phyloP scores from a whole-genome alignment of 1,284 basidiomycete genomes.

The Leccinum ponderosum region DNA sequence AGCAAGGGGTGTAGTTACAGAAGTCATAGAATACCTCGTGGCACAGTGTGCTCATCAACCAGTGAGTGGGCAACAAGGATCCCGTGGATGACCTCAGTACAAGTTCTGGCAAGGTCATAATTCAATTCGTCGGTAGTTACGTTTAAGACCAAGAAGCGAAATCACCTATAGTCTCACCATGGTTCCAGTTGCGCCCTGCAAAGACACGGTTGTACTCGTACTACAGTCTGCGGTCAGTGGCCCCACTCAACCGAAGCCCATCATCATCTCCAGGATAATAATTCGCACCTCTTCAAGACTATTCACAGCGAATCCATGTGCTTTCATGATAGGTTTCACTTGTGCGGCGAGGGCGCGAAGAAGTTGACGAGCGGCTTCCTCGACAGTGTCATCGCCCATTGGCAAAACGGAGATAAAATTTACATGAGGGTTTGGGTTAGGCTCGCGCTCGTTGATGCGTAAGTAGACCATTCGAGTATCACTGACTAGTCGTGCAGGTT shows the following conservation, averaged over 20 bases:
- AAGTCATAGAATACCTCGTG: conserved; percentile 60
- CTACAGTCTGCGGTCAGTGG: conserved; percentile 35
- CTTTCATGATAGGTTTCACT: conserved; percentile 78
- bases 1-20: not conserved
- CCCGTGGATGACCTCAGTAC: conserved; percentile 66
- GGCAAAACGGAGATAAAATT: conserved; percentile 74
- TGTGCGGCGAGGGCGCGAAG: conserved; percentile 77
- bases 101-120: conserved; percentile 48
- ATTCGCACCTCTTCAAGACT: conserved; percentile 72
- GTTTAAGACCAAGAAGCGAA: not conserved
- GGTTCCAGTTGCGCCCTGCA: conserved; percentile 79
- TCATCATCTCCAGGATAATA: not conserved
- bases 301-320: conserved; percentile 71
- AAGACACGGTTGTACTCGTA: conserved; percentile 78
- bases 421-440: conserved; percentile 72
- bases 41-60: conserved; percentile 76
- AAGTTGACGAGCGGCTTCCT: conserved; percentile 63
- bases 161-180: conserved; percentile 71
- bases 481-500: not conserved
- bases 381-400: conserved; percentile 32
- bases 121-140: not conserved
- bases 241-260: not conserved
- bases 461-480: conserved; percentile 60
- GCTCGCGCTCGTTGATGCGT: conserved; percentile 65
- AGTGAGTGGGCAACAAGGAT: conserved; percentile 59